Conservation (phyloP, 2,329 filamentous ascomycete genomes). For the Colletotrichum nymphaeae region DNA sequence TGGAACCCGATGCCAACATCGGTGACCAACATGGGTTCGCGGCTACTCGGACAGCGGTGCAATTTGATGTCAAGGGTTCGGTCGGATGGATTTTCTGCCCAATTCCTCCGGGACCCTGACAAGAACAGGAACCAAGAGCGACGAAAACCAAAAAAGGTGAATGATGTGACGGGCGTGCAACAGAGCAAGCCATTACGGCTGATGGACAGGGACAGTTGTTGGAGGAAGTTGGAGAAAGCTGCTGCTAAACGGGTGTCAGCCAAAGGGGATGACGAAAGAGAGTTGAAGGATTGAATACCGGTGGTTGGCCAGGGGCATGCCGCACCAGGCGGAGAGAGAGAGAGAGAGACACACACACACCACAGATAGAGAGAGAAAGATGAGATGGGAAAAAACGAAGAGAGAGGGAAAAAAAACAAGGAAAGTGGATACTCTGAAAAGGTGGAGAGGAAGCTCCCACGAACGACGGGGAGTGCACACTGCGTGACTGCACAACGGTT, state of each 20-base stretch:
- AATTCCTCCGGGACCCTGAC: conserved; percentile 1
- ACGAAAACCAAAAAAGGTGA: background rate
- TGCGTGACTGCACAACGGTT: background rate
- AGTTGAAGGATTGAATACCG: too few species aligned
- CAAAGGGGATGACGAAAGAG: too few species aligned
- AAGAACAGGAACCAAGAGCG: background rate
- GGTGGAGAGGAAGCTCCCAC: too few species aligned
- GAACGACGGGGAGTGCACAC: background rate
- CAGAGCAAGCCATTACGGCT: conserved; percentile 1
- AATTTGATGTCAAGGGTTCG: background rate
- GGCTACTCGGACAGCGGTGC: background rate
- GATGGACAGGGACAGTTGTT: background rate
- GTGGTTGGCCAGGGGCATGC: too few species aligned
- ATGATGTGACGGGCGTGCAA: conserved; percentile 3
- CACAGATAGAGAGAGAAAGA: background rate
- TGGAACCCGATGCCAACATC: background rate
- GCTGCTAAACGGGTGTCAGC: too few species aligned
- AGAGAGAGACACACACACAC: background rate
- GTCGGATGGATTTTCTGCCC: conserved; percentile 25
- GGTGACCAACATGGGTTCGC: background rate
- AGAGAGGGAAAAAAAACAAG: background rate
- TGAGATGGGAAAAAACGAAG: background rate
- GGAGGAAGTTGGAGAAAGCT: conserved; percentile 7
- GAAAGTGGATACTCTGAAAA: conserved; percentile 2
- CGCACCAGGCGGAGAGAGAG: too few species aligned